A percentile compares a stretch with the other conserved stretches of the same genome.
Conservation (phyloP, 1,284 basidiomycete genomes). For the Cryptococcus wingfieldii region DNA sequence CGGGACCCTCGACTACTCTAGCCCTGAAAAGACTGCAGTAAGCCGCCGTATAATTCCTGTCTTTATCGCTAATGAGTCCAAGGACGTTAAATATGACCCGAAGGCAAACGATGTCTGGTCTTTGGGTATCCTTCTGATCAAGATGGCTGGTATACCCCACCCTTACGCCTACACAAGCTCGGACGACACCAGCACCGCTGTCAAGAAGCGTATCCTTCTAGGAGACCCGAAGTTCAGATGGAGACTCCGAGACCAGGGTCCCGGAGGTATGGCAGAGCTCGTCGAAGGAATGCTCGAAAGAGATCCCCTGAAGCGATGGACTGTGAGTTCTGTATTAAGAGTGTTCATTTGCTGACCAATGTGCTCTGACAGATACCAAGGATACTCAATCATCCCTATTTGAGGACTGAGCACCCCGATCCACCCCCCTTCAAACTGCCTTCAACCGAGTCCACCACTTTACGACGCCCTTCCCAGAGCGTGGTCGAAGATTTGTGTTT, state of each 20-base stretch:
- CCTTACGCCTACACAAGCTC: conserved; percentile 25
- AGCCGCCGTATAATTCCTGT: conserved; percentile 1
- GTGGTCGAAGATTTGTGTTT: conserved; percentile 42
- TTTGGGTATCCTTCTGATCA: conserved; percentile 41
- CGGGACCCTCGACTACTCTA: conserved; percentile 45
- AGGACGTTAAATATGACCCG: conserved; percentile 37
- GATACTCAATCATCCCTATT: conserved; percentile 39
- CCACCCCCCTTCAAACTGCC: conserved; percentile 20
- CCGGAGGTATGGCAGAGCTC: conserved; percentile 24
- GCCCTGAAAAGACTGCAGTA: conserved; percentile 44
- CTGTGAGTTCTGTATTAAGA: conserved; percentile 23
- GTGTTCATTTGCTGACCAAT: background rate
- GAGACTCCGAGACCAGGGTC: conserved; percentile 6
- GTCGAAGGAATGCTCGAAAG: conserved; percentile 36
- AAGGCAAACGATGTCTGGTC: conserved; percentile 45
- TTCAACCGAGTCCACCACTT: conserved; percentile 10
- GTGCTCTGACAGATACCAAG: conserved; percentile 27
- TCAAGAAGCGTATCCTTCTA: conserved; percentile 26
- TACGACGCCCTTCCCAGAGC: conserved; percentile 12
- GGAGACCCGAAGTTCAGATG: conserved; percentile 21
- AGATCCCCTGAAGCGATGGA: conserved; percentile 29
- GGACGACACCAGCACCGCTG: conserved; percentile 17
- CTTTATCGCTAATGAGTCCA: background rate
- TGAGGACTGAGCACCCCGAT: conserved; percentile 17
- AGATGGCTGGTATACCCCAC: conserved; percentile 34